A percentile compares a stretch with the other conserved stretches of the same genome.
phyloP scores from a whole-genome alignment of 306 rosid species.

The Dryas drummondii region DNA sequence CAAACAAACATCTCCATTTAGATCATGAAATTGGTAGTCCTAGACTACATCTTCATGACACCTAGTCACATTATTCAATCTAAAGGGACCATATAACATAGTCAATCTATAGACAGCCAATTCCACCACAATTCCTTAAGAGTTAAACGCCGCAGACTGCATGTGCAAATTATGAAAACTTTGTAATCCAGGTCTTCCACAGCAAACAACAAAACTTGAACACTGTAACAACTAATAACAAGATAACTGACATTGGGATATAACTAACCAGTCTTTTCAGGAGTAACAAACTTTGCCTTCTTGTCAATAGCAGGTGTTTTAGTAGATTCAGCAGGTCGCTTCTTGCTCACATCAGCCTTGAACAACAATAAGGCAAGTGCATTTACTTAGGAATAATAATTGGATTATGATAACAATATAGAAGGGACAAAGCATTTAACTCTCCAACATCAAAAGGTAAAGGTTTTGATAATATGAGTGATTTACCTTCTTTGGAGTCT shows the following conservation, averaged over 20 bases:
- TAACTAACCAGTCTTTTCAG: slow-evolving; percentile 56
- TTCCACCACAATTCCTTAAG: neutral
- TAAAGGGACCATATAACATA: neutral
- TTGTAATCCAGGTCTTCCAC: neutral
- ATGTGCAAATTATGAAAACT: neutral
- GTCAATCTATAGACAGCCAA: neutral
- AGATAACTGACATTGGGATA: neutral
- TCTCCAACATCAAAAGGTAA: neutral
- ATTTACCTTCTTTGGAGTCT: slow-evolving; percentile 54
- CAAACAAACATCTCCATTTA: neutral
- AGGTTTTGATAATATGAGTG: neutral
- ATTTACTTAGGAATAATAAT: neutral
- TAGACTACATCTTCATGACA: neutral
- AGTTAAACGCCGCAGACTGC: neutral
- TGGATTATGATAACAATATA: neutral
- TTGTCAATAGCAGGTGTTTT: slow-evolving; percentile 43
- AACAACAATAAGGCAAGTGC: neutral
- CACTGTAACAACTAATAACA: neutral
- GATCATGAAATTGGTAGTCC: neutral
- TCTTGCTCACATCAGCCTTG: slow-evolving; percentile 48
- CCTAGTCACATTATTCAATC: neutral
- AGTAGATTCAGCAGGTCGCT: slow-evolving; percentile 43
- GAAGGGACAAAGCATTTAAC: neutral
- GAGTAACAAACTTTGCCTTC: slow-evolving; percentile 66
- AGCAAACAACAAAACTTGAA: neutral